A percentile compares a stretch with the other conserved stretches of the same genome.
Evolutionary conservation across 257 asterid genomes (phyloP).

Genomic region (Jasminum sambac): DNA sequence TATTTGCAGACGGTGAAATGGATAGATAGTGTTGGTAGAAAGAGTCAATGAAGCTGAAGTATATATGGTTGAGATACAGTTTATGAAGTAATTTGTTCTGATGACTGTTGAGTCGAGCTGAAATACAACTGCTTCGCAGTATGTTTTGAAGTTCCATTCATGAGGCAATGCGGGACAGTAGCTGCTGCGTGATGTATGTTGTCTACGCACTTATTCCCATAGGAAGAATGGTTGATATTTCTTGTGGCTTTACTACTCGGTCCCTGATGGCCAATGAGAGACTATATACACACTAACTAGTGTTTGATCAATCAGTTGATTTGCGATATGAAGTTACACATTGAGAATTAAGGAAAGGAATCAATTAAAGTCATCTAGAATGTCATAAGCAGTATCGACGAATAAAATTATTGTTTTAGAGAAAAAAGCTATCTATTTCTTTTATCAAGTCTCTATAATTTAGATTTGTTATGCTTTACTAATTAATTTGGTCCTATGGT

Average conservation of each 20-base stretch:
- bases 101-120: background rate
- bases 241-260: background rate
- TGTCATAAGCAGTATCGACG: no score
- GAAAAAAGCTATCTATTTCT: no score
- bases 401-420: no score
- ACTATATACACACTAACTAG: background rate
- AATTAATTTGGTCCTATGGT: no score
- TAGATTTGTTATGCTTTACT: no score
- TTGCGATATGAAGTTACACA: no score
- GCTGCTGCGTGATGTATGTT: background rate
- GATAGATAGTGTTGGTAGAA: background rate
- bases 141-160: background rate
- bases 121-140: background rate
- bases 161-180: background rate
- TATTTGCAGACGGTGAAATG: slow-evolving; percentile 4
- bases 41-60: background rate
- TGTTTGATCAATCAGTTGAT: background rate
- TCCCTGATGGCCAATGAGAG: background rate
- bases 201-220: background rate
- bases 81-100: no score
- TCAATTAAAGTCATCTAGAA: no score
- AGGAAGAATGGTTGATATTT: background rate
- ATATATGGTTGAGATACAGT: no score
- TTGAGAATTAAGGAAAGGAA: no score
- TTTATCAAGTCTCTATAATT: no score